Base-by-base conservation (phyloP, 1,284 basidiomycete genomes). In the Leccinum solheimii region DNA sequence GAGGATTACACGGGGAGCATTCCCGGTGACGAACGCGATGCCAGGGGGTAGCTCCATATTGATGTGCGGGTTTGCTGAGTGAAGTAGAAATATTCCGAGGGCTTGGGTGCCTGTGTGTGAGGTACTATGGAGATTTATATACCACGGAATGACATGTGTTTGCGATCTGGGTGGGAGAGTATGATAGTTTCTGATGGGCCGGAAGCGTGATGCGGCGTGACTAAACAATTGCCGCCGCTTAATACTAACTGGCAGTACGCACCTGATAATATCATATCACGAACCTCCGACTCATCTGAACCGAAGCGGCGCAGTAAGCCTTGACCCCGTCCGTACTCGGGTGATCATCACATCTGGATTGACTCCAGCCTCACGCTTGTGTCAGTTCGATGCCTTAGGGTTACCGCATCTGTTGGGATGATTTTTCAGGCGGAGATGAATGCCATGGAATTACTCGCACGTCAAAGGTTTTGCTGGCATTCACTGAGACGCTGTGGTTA, bases 1-100 rank as follows among this genome's bases (percentile, higher is more conserved):
- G 49, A 68, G 21, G 2, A 64, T 8, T 8, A 73, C 43, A 7
- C 66, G 64, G 8, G 64, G 72, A 19, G 68, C 56, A 13, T 67
- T 68, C 16, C 56, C 45, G 52, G 59, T 13, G 55, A 74, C 49
- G 14, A 65, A 69, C n/a, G 63, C 54, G 56, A 75, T 57, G 40
- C 73, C 73, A 6, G 75, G 75, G 3, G 76, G 71, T 8, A 73
- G 55, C 30, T 60, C 61, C 68, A 69, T 71, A 56, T 45, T 40
- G 59, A 45, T 23, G 36, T 10, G 16, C 45, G 9, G 45, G 45
- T 14, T 48, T 21, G 6, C 13, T 23, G 45, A 48, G 13, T 21
- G 45, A 21, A 6, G 21, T 13, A 48, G 19, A 48, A 48, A 23
- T 48, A 50, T 51, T 51, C 49, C 23, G 49, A 51, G 49, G 49